Evolutionary conservation across 1,139 yeast genomes (phyloP).

Genomic region (Taphrina sp.): DNA sequence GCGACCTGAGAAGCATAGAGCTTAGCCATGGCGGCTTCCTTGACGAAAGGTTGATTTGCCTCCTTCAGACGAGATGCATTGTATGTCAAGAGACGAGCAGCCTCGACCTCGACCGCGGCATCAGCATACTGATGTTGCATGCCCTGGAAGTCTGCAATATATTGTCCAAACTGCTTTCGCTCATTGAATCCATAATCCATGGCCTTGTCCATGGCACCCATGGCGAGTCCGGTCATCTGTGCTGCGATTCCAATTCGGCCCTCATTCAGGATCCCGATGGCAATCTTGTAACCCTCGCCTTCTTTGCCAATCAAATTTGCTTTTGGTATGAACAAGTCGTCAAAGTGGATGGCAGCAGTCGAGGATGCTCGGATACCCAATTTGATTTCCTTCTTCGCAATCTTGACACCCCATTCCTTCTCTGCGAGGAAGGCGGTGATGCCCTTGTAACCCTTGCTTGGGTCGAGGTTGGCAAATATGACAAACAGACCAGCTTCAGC

Average conservation of each 20-base stretch:
- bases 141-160: conserved; percentile 51
- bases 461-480: conserved; percentile 49
- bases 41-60: conserved; percentile 42
- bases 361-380: conserved; percentile 51
- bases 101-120: conserved; percentile 50
- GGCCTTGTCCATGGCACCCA: conserved; percentile 50
- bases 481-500: conserved; percentile 50
- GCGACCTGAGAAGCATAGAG: conserved; percentile 49
- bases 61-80: conserved; percentile 52
- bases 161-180: conserved; percentile 50
- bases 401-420: conserved; percentile 47
- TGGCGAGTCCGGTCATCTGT: conserved; percentile 50
- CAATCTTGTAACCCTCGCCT: conserved; percentile 52
- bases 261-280: conserved; percentile 50
- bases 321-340: conserved; percentile 49
- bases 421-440: conserved; percentile 51
- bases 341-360: conserved; percentile 49
- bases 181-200: conserved; percentile 47
- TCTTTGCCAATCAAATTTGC: conserved; percentile 49
- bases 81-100: conserved; percentile 49
- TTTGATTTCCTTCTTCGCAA: conserved; percentile 51
- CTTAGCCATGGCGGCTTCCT: conserved; percentile 52
- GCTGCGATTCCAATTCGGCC: conserved; percentile 53
- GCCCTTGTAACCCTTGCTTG: conserved; percentile 50
- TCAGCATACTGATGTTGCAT: conserved; percentile 52